Evolutionary conservation across 2,329 filamentous ascomycete genomes (phyloP).

Genomic region (Rhynchosporium agropyri): DNA sequence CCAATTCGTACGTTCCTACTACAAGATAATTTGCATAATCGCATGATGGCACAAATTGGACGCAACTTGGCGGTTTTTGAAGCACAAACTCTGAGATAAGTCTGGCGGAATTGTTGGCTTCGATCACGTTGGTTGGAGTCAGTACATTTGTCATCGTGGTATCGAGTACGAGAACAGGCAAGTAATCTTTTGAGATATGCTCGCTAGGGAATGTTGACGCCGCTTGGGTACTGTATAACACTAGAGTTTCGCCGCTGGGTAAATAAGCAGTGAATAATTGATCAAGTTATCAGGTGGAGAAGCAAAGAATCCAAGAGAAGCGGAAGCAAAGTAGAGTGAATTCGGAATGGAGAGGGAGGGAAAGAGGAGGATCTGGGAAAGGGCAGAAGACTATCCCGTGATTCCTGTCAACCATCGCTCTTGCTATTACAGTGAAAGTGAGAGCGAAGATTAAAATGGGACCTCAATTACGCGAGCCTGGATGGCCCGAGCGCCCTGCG

Average conservation of each 20-base stretch:
- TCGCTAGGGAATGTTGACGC: background rate
- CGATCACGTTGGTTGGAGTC: slow-evolving; percentile 2
- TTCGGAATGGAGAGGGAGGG: too few species aligned
- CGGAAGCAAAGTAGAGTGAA: too few species aligned
- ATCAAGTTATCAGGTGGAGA: too few species aligned
- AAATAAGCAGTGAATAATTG: too few species aligned
- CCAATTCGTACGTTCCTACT: slow-evolving; percentile 82
- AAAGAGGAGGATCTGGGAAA: too few species aligned
- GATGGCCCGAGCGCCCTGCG: background rate
- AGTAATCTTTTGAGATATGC: background rate
- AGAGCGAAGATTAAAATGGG: background rate
- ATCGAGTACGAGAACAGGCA: background rate
- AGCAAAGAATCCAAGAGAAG: too few species aligned
- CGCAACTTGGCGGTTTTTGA: slow-evolving; percentile 73
- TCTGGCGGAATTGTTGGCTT: slow-evolving; percentile 25
- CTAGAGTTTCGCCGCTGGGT: too few species aligned
- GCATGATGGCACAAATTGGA: slow-evolving; percentile 69
- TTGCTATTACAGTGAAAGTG: background rate
- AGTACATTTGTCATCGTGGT: background rate
- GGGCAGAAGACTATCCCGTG: too few species aligned
- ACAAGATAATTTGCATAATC: slow-evolving; percentile 63
- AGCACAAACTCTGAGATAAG: slow-evolving; percentile 53
- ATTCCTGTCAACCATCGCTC: too few species aligned
- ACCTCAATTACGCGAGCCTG: background rate
- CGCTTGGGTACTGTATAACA: too few species aligned